Base-by-base conservation (phyloP, 805 yeast genomes). In the Metschnikowia kunwiensis region DNA sequence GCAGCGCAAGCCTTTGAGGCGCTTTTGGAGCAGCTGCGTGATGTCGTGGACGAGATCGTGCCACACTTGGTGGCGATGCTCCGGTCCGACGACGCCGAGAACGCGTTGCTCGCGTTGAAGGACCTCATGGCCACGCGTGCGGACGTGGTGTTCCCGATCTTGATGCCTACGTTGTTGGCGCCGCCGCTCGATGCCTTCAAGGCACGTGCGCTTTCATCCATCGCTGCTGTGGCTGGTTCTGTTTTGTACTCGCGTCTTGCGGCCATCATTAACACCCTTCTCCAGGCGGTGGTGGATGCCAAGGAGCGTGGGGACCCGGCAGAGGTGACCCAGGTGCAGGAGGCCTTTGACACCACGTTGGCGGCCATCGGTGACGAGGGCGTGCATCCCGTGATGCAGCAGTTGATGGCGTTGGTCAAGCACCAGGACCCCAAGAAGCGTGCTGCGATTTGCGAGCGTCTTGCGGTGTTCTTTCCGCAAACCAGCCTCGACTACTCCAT, bases 1-100 rank as follows among this genome's bases (percentile, higher is more conserved):
- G 95, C 98, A 14, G 96, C 96, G 3, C 72, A 72, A 28, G 89
- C 96, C 0, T 91, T 93, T 55, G 97, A 93, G 51, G 80, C 80
- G 5, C 78, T 88, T 51, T 96, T 89, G 58, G 82, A 77, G 36
- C 73, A 78, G 36, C 72, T 88, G 49, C 97, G 97, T 38, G 82
- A 82, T 51, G 72, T 74, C 29, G 96, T 94, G 5, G 97, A 91
- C 57, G 89, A 85, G 51, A 74, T 93, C 46, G 69, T 93, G 49
- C 99, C 98, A 15, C 78, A 80, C 51, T 72, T 93, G 58, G 72
- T 93, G 56, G 72, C 71, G 38, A 72, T 80, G 75, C 69, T 91
- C 49, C 80, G 82, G 44, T 56, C 71, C 2, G 65, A 73, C 11
- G 68, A 65, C 27, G 18, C 89, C 0, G 86, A 78, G 32, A 73